Base-by-base conservation (phyloP, 257 asterid genomes). In the Avicennia marina region DNA sequence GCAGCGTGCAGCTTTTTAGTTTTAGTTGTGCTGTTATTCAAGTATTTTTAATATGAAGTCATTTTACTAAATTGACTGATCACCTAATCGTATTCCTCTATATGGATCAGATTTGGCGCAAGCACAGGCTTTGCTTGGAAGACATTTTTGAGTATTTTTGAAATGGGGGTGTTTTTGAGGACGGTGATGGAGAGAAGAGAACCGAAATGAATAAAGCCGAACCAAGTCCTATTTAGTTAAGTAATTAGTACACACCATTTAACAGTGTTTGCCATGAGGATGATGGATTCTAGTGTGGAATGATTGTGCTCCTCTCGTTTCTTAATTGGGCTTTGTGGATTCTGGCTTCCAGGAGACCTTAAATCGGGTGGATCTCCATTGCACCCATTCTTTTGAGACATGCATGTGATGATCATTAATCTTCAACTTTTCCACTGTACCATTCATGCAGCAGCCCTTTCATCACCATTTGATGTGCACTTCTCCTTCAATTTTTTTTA, bases 201-300 rank as follows among this genome's bases (percentile, higher is more conserved):
- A 12, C n/a, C n/a, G 16, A 3, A 63, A 11, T 36, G 40, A 25
- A 20, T 19, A 39, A 13, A 36, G 47, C 53, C 2, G 9, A 40
- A 41, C 40, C 3, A 7, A 29, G 53, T 42, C 60, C 40, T 24
- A 50, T 70, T 6, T 55, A 65, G 62, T 66, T 21, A 21, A 61
- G 56, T 57, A 58, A 72, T 72, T 5, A 74, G 69, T 70, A 27
- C 94, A 78, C 77, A 67, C 80, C 82, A 78, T 65, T 39, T 48
- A 58, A 31, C 48, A 39, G 64, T 78, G 85, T 64, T 75, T 66
- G 80, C 74, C 76, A 68, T 66, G 58, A 57, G 65, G 54, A 68
- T 36, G 51, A 67, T 67, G 40, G 62, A 47, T 36, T 56, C 36
- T 50, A 32, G 29, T 21, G 46, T 53, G 50, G 19, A 70, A 77